These are phyloP conservation scores for Stipa capillata DNA, from an alignment of 176 grass and related monocot genomes.

Conservation along the genomic window DNA sequence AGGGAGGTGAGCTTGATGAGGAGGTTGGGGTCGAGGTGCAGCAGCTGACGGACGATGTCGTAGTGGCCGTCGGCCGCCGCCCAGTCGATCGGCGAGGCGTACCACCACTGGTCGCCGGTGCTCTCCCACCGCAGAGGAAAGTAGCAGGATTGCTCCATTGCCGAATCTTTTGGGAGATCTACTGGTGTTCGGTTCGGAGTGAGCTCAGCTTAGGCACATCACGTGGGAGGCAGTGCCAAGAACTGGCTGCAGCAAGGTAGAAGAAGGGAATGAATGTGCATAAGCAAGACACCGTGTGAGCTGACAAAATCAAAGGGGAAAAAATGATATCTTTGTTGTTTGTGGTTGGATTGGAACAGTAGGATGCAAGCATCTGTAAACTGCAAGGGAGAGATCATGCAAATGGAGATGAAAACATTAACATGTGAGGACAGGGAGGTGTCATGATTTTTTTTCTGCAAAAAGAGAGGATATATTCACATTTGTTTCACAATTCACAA, in stretches of 20 bases:
- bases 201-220: conserved; percentile 22
- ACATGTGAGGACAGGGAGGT: neutral
- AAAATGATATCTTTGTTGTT: conserved; percentile 8
- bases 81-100: conserved; percentile 76
- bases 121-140: conserved; percentile 89
- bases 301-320: neutral
- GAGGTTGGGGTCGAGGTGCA: conserved; percentile 85
- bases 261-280: neutral
- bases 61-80: conserved; percentile 78
- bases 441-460: neutral
- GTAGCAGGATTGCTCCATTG: conserved; percentile 48
- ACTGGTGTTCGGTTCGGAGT: neutral
- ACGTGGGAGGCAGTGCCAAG: conserved; percentile 11
- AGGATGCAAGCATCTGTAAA: conserved; percentile 13
- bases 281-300: conserved; percentile 26
- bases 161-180: conserved; percentile 6
- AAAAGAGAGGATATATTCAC: neutral
- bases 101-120: conserved; percentile 95
- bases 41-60: conserved; percentile 74
- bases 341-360: neutral
- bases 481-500: neutral
- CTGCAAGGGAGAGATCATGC: neutral
- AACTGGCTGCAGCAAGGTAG: conserved; percentile 21
- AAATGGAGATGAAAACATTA: neutral
- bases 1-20: conserved; percentile 98